A percentile compares a stretch with the other conserved stretches of the same genome.
Evolutionary conservation across 495 filamentous ascomycete genomes (phyloP).

Genomic region (Penicillium tannophilum): DNA sequence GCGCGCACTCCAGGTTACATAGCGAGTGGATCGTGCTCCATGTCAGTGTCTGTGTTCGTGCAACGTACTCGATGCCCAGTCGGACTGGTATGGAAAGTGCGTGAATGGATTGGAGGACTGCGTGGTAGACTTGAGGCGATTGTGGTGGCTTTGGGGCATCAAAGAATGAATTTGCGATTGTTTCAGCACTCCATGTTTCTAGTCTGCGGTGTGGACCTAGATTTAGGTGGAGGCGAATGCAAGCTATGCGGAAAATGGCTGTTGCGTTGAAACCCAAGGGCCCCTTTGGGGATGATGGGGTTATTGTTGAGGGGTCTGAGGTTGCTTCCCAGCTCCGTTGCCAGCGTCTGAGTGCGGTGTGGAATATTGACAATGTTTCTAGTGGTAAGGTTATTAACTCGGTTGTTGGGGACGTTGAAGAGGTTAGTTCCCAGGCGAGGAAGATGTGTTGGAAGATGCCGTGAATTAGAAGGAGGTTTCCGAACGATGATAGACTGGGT

Average conservation of each 20-base stretch:
- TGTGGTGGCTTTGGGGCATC: constrained; percentile 7
- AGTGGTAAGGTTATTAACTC: background rate
- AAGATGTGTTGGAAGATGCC: constrained; percentile 36
- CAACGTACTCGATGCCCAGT: constrained; percentile 38
- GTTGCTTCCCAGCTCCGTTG: constrained; percentile 35
- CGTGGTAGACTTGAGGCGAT: constrained; percentile 27
- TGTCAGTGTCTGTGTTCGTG: constrained; percentile 34
- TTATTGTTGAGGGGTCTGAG: constrained; percentile 32
- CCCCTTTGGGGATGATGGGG: constrained; percentile 36
- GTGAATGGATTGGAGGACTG: constrained; percentile 41
- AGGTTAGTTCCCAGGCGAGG: constrained; percentile 39
- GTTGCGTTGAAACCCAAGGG: constrained; percentile 43
- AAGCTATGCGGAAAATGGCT: constrained; percentile 39
- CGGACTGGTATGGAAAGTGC: constrained; percentile 43
- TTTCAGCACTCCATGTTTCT: constrained; percentile 31
- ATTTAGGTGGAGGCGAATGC: constrained; percentile 36
- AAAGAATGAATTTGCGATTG: constrained; percentile 20
- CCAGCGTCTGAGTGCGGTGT: constrained; percentile 45
- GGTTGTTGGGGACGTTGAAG: constrained; percentile 25
- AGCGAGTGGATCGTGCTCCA: constrained; percentile 46
- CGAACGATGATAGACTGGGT: constrained; percentile 27
- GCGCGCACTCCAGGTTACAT: constrained; percentile 23
- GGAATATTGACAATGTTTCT: constrained; percentile 20
- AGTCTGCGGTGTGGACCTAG: constrained; percentile 27
- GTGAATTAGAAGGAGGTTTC: constrained; percentile 37